Conservation (phyloP, 2,329 filamentous ascomycete genomes). For the Eurotiales sp. region DNA sequence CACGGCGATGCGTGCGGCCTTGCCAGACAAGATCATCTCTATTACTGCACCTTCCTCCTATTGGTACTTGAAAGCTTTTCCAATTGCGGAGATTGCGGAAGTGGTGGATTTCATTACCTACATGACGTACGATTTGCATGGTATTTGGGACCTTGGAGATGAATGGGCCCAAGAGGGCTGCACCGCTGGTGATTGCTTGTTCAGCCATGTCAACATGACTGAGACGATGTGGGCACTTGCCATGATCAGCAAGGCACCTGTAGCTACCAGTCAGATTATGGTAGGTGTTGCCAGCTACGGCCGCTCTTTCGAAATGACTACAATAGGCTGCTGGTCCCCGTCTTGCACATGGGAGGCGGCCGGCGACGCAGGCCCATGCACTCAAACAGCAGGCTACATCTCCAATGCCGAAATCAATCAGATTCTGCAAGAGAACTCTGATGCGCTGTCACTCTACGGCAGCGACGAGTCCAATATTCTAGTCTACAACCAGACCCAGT, state of each 20-base stretch:
- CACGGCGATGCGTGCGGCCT: constrained; percentile 17
- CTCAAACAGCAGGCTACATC: constrained; percentile 36
- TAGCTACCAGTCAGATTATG: constrained; percentile 28
- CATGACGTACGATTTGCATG: constrained; percentile 40
- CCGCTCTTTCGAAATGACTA: constrained; percentile 23
- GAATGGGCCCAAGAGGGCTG: constrained; percentile 22
- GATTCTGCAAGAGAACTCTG: constrained; percentile 21
- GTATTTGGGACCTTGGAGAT: constrained; percentile 22
- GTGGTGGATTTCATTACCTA: constrained; percentile 33
- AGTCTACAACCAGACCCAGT: constrained; percentile 12
- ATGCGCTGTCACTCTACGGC: constrained; percentile 9
- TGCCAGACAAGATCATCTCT: constrained; percentile 25
- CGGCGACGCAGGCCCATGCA: constrained; percentile 33
- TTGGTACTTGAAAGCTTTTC: constrained; percentile 32
- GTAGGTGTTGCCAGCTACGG: constrained; percentile 27
- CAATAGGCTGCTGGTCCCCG: constrained; percentile 26
- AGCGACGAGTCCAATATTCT: constrained; percentile 14
- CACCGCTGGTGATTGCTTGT: constrained; percentile 27
- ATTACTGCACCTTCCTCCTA: constrained; percentile 20
- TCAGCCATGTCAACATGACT: constrained; percentile 33
- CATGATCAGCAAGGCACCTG: constrained; percentile 39
- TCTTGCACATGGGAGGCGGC: constrained; percentile 31
- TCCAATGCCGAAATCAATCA: constrained; percentile 37
- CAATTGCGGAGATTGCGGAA: constrained; percentile 24
- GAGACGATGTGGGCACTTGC: constrained; percentile 32